Percentiles rank a stretch among this genome's conserved stretches.
These are phyloP conservation scores for Candida patagonica DNA, from an alignment of 805 yeast genomes.

Conservation along the genomic window DNA sequence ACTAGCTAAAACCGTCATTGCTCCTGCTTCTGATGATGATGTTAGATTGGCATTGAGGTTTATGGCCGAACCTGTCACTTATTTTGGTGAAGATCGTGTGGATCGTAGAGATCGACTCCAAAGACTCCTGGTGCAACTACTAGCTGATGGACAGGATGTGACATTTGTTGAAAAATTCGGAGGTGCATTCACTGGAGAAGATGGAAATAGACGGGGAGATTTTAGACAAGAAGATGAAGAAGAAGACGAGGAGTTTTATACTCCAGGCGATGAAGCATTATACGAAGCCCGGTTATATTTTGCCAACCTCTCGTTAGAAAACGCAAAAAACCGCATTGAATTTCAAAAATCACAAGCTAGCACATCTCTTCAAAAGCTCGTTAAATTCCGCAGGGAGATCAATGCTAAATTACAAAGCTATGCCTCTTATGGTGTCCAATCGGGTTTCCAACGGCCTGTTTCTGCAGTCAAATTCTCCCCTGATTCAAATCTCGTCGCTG, in stretches of 20 bases:
- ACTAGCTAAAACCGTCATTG: conserved; percentile 14
- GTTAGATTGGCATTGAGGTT: conserved; percentile 42
- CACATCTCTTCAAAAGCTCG: conserved; percentile 34
- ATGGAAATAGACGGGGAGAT: too few species aligned
- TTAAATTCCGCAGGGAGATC: conserved; percentile 39
- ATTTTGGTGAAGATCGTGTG: conserved; percentile 49
- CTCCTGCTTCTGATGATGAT: conserved; percentile 61
- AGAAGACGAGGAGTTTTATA: conserved; percentile 73
- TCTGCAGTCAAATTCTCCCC: conserved; percentile 45
- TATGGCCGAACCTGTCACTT: conserved; percentile 48
- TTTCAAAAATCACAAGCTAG: conserved; percentile 26
- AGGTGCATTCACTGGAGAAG: conserved; percentile 8
- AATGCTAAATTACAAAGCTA: conserved; percentile 28
- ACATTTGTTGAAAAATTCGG: conserved; percentile 12
- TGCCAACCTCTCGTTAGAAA: conserved; percentile 41
- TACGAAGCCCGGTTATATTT: conserved; percentile 43
- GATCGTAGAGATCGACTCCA: conserved; percentile 55
- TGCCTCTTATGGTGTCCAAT: conserved; percentile 57
- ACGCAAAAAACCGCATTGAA: conserved; percentile 36
- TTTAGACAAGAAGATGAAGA: conserved; percentile 34
- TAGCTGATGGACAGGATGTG: conserved; percentile 16
- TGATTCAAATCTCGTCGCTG: conserved; percentile 35
- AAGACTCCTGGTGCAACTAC: conserved; percentile 31
- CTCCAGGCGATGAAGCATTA: conserved; percentile 60
- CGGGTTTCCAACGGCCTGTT: conserved; percentile 60